Evolutionary conservation across 2,329 filamentous ascomycete species (phyloP).

Genomic region (Fusarium proliferatum): DNA sequence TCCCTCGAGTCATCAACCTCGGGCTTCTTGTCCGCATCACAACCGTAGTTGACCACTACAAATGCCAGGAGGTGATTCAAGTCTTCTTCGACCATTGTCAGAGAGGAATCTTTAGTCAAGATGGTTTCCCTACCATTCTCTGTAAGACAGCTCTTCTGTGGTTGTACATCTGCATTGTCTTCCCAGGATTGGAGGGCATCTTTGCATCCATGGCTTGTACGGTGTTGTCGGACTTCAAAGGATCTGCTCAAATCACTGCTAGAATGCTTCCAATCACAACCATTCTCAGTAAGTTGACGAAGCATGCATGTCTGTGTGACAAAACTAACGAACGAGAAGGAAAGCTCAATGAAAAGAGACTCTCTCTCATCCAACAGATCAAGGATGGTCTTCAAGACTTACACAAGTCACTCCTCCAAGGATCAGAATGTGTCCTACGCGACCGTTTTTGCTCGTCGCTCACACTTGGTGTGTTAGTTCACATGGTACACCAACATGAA

Average conservation of each 20-base stretch:
- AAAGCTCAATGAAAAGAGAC: background rate
- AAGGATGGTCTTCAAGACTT: accelerated
- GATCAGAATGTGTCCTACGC: background rate
- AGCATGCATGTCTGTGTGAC: background rate
- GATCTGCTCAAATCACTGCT: background rate
- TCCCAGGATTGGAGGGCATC: background rate
- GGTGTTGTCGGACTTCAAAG: background rate
- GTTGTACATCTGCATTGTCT: background rate
- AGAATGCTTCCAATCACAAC: background rate
- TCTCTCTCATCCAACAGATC: background rate
- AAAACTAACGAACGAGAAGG: background rate
- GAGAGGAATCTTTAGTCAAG: background rate
- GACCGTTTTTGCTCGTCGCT: accelerated
- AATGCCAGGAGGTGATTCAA: background rate
- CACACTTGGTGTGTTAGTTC: background rate
- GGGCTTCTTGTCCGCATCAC: background rate
- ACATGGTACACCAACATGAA: background rate
- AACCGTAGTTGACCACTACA: slow-evolving; percentile 13
- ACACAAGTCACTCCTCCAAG: background rate
- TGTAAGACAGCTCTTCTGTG: background rate
- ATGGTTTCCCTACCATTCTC: accelerated
- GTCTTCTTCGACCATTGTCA: accelerated
- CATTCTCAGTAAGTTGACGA: background rate
- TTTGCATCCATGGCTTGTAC: background rate
- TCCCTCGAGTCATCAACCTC: background rate